Evolutionary conservation across 805 yeast genomes (phyloP).

Genomic region (Komagataella pseudopastoris): DNA sequence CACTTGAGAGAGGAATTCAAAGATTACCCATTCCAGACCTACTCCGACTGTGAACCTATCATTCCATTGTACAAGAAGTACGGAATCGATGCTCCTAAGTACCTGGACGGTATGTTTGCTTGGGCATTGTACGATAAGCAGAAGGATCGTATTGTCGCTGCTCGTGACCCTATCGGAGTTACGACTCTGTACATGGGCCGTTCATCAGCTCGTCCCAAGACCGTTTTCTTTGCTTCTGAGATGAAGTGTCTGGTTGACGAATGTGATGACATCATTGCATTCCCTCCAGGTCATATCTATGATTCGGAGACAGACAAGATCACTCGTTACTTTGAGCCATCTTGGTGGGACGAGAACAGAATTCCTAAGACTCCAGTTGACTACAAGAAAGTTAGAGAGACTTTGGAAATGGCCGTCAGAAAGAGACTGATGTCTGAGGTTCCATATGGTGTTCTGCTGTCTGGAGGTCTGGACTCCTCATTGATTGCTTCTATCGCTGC

Average conservation of each 20-base stretch:
- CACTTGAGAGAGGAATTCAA: constrained; percentile 63
- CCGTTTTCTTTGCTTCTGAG: constrained; percentile 88
- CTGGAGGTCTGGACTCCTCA: constrained; percentile 97
- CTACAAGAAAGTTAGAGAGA: constrained; percentile 54
- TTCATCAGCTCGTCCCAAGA: constrained; percentile 48
- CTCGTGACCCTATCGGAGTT: constrained; percentile 97
- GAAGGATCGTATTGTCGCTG: constrained; percentile 83
- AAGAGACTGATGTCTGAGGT: constrained; percentile 99
- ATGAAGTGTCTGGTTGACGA: constrained; percentile 87
- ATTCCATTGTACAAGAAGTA: constrained; percentile 84
- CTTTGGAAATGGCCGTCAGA: constrained; percentile 89
- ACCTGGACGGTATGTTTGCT: constrained; percentile 97
- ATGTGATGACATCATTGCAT: constrained; percentile 84
- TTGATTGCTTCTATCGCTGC: constrained; percentile 96
- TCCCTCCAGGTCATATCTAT: constrained; percentile 98
- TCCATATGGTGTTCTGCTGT: constrained; percentile 92
- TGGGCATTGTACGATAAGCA: constrained; percentile 80
- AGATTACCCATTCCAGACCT: constrained; percentile 69
- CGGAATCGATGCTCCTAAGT: constrained; percentile 80
- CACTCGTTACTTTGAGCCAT: constrained; percentile 81
- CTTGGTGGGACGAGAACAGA: constrained; percentile 82
- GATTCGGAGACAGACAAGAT: constrained; percentile 81
- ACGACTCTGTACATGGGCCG: constrained; percentile 95
- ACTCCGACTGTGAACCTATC: constrained; percentile 95
- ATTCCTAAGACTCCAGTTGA: constrained; percentile 73